Evolutionary conservation across 2,329 filamentous ascomycete species (phyloP).

Genomic region (Xylaria sp.): DNA sequence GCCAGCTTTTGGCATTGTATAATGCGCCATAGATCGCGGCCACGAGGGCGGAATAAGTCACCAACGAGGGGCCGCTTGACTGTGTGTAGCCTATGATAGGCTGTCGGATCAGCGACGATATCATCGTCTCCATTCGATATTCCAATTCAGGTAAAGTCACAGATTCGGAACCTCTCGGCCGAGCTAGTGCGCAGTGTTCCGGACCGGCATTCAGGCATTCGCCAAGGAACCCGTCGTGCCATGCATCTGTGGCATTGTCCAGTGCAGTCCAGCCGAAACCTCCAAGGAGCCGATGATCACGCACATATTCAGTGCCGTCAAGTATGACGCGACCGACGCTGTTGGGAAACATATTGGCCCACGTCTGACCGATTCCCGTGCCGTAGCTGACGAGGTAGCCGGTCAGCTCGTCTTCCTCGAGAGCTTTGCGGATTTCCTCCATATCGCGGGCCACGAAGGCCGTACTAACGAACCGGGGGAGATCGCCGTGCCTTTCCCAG

Average conservation of each 20-base stretch:
- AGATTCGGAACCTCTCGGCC: conserved; percentile 29
- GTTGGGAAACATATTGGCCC: conserved; percentile 53
- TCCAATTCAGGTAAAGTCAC: conserved; percentile 43
- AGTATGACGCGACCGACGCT: conserved; percentile 52
- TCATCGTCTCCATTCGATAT: conserved; percentile 42
- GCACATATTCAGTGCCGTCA: conserved; percentile 52
- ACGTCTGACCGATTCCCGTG: conserved; percentile 55
- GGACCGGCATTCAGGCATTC: conserved; percentile 53
- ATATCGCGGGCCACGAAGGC: conserved; percentile 52
- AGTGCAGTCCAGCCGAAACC: conserved; percentile 52
- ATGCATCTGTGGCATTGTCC: conserved; percentile 53
- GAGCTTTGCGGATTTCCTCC: conserved; percentile 50
- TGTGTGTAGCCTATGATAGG: conserved; percentile 45
- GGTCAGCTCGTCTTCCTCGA: conserved; percentile 51
- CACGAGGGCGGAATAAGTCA: conserved; percentile 50
- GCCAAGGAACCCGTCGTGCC: conserved; percentile 53
- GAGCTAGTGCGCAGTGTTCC: conserved; percentile 48
- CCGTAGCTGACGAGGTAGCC: conserved; percentile 56
- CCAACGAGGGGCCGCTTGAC: conserved; percentile 44
- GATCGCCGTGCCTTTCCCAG: conserved; percentile 46
- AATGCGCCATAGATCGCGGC: conserved; percentile 44
- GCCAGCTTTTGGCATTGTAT: conserved; percentile 50
- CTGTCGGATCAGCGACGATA: conserved; percentile 42
- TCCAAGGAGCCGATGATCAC: conserved; percentile 48
- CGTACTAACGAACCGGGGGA: conserved; percentile 50